phyloP scores from a whole-genome alignment of 495 filamentous ascomycete species.

The Neurospora sp. region DNA sequence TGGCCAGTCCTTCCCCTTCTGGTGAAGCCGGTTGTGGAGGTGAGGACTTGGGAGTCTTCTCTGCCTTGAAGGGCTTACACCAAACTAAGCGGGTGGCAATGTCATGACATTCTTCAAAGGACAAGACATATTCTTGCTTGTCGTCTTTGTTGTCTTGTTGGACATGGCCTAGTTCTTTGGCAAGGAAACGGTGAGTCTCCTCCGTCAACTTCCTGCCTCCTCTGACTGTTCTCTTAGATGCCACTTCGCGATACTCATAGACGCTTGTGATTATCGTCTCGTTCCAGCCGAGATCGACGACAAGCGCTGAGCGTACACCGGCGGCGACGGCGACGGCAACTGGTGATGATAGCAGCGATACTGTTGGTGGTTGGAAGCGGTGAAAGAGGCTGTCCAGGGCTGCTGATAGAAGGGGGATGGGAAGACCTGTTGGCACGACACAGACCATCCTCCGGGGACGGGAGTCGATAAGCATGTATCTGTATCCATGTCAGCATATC shows the following conservation, averaged over 20 bases:
- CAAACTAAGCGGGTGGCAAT: constrained; percentile 62
- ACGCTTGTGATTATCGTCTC: constrained; percentile 74
- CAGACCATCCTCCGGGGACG: constrained; percentile 62
- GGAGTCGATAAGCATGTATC: constrained; percentile 68
- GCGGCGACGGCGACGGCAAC: constrained; percentile 64
- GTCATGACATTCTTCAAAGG: constrained; percentile 73
- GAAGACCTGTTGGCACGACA: constrained; percentile 65
- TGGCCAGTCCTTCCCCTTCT: constrained; percentile 26
- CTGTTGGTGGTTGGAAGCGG: constrained; percentile 68
- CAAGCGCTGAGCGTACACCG: constrained; percentile 67
- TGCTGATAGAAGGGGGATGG: constrained; percentile 66
- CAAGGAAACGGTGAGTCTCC: constrained; percentile 58
- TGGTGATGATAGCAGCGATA: constrained; percentile 69
- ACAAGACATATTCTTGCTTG: constrained; percentile 24
- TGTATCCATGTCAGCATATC: constrained; percentile 15
- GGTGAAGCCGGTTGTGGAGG: constrained; percentile 4
- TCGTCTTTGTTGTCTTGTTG: neutral
- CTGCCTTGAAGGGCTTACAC: constrained; percentile 43
- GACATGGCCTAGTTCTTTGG: constrained; percentile 17
- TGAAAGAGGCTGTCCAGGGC: constrained; percentile 66
- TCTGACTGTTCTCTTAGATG: constrained; percentile 54
- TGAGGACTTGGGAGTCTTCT: neutral
- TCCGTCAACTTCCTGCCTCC: constrained; percentile 60
- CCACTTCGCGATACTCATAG: constrained; percentile 80
- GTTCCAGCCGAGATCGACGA: constrained; percentile 86